Evolutionary conservation across 352 stramenopile genomes (phyloP), one percentile per base, ranked within the genome.

Genomic region (Globisporangium megalacanthum): DNA sequence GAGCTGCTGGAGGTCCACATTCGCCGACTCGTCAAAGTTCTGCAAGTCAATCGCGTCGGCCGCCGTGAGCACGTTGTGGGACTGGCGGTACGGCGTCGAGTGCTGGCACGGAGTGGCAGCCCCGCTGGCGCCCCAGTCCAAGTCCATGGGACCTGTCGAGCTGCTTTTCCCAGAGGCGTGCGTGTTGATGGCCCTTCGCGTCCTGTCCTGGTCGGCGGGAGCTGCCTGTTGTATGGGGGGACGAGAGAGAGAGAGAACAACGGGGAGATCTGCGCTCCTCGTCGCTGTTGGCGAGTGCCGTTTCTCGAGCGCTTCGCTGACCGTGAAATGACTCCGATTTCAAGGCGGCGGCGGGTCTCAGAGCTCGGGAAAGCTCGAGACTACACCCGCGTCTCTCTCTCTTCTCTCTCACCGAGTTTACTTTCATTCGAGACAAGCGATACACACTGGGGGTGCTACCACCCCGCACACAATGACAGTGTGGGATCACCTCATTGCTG

Each of bases 271-370:
- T 45, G 39, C 39, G 44, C 29, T 51, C 48, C 49, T 61, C 48
- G 54, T 54, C 45, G 52, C 52, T 37, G 41, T 46, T 44, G 14
- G 52, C 35, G 47, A 41, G 4, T 4, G 49, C 37, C 56, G 51
- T 56, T 55, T 57, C 49, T 57, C 49, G 49, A 58, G 42, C 29
- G n/a, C n/a, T 6, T 17, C 20, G 9, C 39, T 45, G 49, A n/a
- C 14, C 48, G 50, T 52, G 54, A 69, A 51, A 49, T 54, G 52
- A 41, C 67, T 72, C 56, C 64, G 51, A 69, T 67, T 70, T 66
- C 61, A 66, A 29, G 57, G 48, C 68, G 36, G 54, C 46, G 48
- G 54, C 68, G 35, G 50, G 60, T 75, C 68, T 55, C 68, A 75
- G 11, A 64, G 11, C 11, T 45, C n/a, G 9, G 39, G 31, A 14